Evolutionary conservation across 1,284 basidiomycete species (phyloP).

Genomic region (Stereum hirsutum): DNA sequence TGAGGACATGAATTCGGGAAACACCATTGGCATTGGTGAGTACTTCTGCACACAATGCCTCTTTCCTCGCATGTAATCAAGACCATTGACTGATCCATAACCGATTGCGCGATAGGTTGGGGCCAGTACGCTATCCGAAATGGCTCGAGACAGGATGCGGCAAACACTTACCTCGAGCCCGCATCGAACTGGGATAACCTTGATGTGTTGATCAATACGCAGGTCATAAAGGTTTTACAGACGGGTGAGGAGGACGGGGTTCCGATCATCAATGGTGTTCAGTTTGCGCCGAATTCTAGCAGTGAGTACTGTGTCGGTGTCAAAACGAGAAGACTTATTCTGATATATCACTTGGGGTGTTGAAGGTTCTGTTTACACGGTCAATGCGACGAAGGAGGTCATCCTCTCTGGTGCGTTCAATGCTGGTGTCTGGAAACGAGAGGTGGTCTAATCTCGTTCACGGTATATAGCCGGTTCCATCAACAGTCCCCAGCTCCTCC

Average conservation of each 20-base stretch:
- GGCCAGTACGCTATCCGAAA: constrained; percentile 14
- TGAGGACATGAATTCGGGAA: constrained; percentile 24
- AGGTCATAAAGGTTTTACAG: constrained; percentile 13
- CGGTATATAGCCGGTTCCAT: constrained; percentile 30
- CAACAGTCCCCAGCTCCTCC: constrained; percentile 30
- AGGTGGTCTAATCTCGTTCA: too few relatives aligned
- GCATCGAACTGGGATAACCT: constrained; percentile 17
- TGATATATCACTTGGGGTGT: too few relatives aligned
- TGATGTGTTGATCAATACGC: constrained; percentile 23
- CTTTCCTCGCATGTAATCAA: too few relatives aligned
- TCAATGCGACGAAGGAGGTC: constrained; percentile 19
- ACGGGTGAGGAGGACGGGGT: not conserved
- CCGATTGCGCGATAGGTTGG: constrained; percentile 10
- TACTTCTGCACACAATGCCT: not conserved
- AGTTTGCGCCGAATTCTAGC: not conserved
- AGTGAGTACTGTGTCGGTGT: not conserved
- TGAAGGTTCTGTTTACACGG: constrained; percentile 13
- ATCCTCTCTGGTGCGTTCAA: constrained; percentile 25
- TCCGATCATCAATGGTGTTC: constrained; percentile 5
- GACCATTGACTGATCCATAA: not conserved
- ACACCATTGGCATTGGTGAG: constrained; percentile 22
- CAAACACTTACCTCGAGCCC: constrained; percentile 20
- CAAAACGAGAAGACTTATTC: not conserved
- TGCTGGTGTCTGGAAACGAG: too few relatives aligned
- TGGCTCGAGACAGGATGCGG: constrained; percentile 22